Base-by-base conservation (phyloP, 129 eudicot genomes). In the Calendula officinalis region DNA sequence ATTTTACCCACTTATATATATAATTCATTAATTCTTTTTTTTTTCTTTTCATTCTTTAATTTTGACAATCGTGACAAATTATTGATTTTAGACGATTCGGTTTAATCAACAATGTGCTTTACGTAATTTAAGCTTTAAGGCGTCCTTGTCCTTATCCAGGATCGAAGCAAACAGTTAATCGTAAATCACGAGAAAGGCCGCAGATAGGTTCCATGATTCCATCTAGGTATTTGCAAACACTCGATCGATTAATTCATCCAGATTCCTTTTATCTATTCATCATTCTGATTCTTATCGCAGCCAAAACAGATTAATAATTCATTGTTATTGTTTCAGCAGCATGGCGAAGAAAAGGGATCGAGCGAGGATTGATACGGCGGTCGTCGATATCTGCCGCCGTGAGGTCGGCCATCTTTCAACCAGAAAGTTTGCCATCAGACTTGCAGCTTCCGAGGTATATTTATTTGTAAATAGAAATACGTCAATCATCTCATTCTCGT, bases 401-500 rank as follows among this genome's bases (percentile, higher is more conserved):
- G 96, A 88, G 63, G 68, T 92, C 61, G 99, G 99, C 56, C 60
- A 30, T 50, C 69, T 92, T 54, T 85, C 96, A 9, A 52, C 83
- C 68, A 38, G 87, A 49, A 83, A 67, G 63, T 92, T 88, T 62
- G 85, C 91, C 41, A 81, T 72, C 55, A 89, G 91, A 3, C 83
- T 74, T 22, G 89, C 84, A 49, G 99, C 96, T 30, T 88, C 99
- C 4, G 67, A 88, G 99, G 98, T 82, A 68, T 55, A 8, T 3
- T 8, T 34, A 4, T 65, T 5, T 38, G 4, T 50, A 36, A 15
- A 30, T 2, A 64, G 14, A 35, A 3, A 36, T 17, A 42, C 11
- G 40, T 53, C 52, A 41, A 16, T 7, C 3, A 22, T 46, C 13
- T 43, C 27, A 2, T 64, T 47, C 66, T 17, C 40, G 22, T 50